These are phyloP conservation scores for Lactarius akahatsu DNA, from an alignment of 768 basidiomycete species.

Conservation along the genomic window DNA sequence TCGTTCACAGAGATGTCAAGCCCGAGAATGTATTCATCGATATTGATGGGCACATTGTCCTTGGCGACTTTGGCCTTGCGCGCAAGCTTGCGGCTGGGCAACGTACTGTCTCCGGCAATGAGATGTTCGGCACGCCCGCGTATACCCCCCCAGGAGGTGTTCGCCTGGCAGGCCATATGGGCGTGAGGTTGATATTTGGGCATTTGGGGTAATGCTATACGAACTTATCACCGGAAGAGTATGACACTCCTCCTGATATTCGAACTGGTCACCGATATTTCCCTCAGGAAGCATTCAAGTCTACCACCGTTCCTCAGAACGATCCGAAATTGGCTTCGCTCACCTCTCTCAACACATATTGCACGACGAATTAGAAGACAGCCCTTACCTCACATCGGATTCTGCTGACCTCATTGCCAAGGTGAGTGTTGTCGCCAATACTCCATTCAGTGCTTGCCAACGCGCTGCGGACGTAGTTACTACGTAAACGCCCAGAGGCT, in stretches of 20 bases:
- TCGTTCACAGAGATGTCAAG: constrained; percentile 24
- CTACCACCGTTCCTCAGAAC: constrained; percentile 10
- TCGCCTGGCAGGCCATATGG: constrained; percentile 20
- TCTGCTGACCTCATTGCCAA: constrained; percentile 14
- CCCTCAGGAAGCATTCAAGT: constrained; percentile 23
- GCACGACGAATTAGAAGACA: constrained; percentile 9
- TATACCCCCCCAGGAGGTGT: constrained; percentile 25
- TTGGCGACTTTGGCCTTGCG: constrained; percentile 24
- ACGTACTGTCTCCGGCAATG: constrained; percentile 11
- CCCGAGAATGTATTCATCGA: constrained; percentile 26
- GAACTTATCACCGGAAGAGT: constrained; percentile 25
- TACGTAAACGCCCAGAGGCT: constrained; percentile 15
- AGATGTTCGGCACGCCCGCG: constrained; percentile 24
- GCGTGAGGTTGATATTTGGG: constrained; percentile 24
- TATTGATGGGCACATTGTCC: constrained; percentile 24
- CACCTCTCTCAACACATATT: constrained; percentile 18
- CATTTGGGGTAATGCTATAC: constrained; percentile 27
- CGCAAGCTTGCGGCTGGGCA: constrained; percentile 15
- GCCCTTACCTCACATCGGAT: constrained; percentile 17
- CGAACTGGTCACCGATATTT: not conserved
- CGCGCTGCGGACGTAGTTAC: not conserved
- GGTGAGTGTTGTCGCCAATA: not conserved
- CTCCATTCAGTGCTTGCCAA: not conserved
- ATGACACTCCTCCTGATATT: not conserved
- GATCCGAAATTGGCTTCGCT: constrained; percentile 19